Evolutionary conservation across 495 filamentous ascomycete genomes (phyloP), one percentile per base, ranked within the genome.

Genomic region (Hypoxylon trugodes): DNA sequence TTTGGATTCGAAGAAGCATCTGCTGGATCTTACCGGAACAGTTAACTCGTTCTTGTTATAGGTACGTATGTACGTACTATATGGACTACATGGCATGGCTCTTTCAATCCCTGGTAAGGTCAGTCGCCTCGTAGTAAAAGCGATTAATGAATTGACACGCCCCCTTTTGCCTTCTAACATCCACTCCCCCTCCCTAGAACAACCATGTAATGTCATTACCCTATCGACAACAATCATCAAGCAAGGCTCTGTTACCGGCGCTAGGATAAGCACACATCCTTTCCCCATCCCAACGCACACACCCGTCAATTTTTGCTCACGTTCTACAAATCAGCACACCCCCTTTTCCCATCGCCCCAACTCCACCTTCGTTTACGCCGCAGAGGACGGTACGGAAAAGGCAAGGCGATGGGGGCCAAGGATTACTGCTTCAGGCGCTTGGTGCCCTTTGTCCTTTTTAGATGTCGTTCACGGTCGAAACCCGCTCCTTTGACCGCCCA

Each of bases 401-500:
- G 65, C 64, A 67, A 66, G 66, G 61, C 49, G 41, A 61, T 63
- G 67, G 69, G 61, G 66, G 59, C 66, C 69, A 68, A 64, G 67
- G 67, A 67, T 72, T 61, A 47, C 63, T 61, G 55, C 64, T 56
- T 61, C 68, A 73, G 68, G 64, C 58, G 45, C 33, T 28, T 64
- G 56, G 59, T 59, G 45, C 32, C 68, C 69, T 73, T 73, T 64
- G 65, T 45, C 68, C 58, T 63, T 51, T 70, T 58, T 67, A 32
- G 59, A 70, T 61, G 55, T 68, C 65, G 67, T 65, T 70, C 45
- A 47, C 28, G 47, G 58, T 54, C 68, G 55, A 70, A 65, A 70
- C 58, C 65, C 67, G 55, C 65, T 66, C 70, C 70, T 73, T 68
- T 73, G 60, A 69, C 65, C 59, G 64, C 65, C 65, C 65, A 56